Evolutionary conservation across 2,329 filamentous ascomycete genomes (phyloP), one percentile per base, ranked within the genome.

Genomic region (Elsinoe ampelina): DNA sequence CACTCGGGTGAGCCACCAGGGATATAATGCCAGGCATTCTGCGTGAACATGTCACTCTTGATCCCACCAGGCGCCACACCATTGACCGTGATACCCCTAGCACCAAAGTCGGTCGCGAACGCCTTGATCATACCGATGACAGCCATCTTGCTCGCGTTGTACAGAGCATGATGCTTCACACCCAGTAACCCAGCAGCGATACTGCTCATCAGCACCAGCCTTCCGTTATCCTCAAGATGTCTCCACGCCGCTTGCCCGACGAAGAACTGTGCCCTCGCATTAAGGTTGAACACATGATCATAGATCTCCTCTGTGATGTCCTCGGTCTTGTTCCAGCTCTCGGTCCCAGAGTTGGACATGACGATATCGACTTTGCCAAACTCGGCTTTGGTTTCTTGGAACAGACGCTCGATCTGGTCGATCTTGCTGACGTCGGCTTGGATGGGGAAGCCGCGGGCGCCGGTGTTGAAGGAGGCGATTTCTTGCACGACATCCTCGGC

Each of bases 231-330:
- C 66, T 84, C 78, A 61, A 87, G 79, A 72, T 87, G 75, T 73
- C 84, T 84, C 71, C 86, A 85, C 5, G 81, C 86, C 58, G 86
- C 82, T 73, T 88, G 84, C 17, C 85, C 86, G 54, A 89, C 85
- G 70, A 89, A 89, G 76, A 89, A 89, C 72, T 89, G 84, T 47
- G 83, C 84, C 7, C 82, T 75, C 5, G 83, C 79, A 72, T 87
- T 87, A 68, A 86, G 72, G 72, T 75, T 77, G 75, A 87, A 85
- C 62, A 86, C 83, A 60, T 84, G 81, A 69, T 87, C 84, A 67
- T 81, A 87, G 71, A 86, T 83, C 73, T 86, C 83, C 68, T 83
- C 80, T 3, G 81, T 76, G 58, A 86, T 82, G 63, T 86, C 82
- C 72, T 84, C 80, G 59, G 84, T 78, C 70, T 84, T 81, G 60